Percentiles rank a stretch among this genome's conserved stretches.
These are phyloP conservation scores for Picochlorum sp. DNA, from an alignment of 139 green algal genomes.

Conservation along the genomic window DNA sequence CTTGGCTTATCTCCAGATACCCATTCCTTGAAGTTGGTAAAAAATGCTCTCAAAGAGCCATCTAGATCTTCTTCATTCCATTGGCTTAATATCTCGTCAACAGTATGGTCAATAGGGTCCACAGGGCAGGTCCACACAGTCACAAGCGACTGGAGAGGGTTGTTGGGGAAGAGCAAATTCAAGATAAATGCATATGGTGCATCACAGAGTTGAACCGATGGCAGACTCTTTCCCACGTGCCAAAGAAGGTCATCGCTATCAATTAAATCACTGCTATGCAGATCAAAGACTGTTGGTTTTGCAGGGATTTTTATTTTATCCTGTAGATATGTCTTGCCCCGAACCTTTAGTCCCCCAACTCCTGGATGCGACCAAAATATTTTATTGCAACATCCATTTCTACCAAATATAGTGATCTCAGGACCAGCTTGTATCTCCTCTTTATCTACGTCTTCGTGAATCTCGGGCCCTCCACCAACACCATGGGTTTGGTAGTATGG, in stretches of 20 bases:
- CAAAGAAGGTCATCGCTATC: conserved; percentile 24
- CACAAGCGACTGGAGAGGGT: conserved; percentile 11
- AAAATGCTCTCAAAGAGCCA: conserved; percentile 18
- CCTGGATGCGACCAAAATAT: neutral
- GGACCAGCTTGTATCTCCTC: neutral
- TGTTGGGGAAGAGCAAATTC: conserved; percentile 19
- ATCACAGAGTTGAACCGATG: conserved; percentile 16
- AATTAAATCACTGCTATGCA: conserved; percentile 28
- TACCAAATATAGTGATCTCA: neutral
- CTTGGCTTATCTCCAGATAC: conserved; percentile 26
- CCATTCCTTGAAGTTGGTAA: conserved; percentile 22
- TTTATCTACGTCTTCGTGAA: neutral
- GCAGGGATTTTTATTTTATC: conserved; percentile 23
- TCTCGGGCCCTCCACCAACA: neutral
- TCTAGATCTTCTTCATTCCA: conserved; percentile 9
- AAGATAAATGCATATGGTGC: conserved; percentile 23
- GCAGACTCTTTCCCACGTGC: conserved; percentile 28
- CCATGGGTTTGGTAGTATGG: neutral
- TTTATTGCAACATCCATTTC: neutral
- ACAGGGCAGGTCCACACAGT: conserved; percentile 2
- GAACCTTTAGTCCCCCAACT: conserved; percentile 22
- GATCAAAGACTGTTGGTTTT: conserved; percentile 12
- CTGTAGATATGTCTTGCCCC: conserved; percentile 45
- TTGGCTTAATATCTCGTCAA: neutral
- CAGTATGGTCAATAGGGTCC: neutral